Conservation (phyloP, 352 stramenopile genomes). For the Phytophthora brassicae region DNA sequence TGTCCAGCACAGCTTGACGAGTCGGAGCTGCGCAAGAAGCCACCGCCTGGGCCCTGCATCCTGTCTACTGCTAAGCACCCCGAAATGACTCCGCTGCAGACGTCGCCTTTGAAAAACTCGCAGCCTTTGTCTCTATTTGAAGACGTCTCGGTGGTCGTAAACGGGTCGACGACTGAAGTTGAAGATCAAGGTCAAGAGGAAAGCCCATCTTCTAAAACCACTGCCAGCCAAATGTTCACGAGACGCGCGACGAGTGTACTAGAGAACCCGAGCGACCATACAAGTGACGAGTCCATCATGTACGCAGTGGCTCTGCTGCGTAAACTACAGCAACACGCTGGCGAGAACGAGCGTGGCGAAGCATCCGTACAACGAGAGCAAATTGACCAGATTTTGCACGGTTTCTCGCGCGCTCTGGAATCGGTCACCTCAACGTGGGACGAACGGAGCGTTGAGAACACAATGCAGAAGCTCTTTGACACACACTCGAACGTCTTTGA, state of each 20-base stretch:
- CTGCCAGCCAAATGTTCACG: neutral
- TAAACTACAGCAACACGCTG: constrained; percentile 49
- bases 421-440: constrained; percentile 42
- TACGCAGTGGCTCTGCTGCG: constrained; percentile 58
- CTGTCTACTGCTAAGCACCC: constrained; percentile 9
- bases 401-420: constrained; percentile 62
- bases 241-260: constrained; percentile 23
- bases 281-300: constrained; percentile 52
- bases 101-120: constrained; percentile 20
- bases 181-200: constrained; percentile 13
- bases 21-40: constrained; percentile 17
- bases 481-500: constrained; percentile 85
- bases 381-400: constrained; percentile 61
- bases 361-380: constrained; percentile 49
- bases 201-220: neutral
- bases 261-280: constrained; percentile 29
- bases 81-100: constrained; percentile 14
- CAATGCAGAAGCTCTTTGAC: constrained; percentile 73
- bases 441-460: constrained; percentile 51
- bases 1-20: constrained; percentile 19
- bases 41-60: constrained; percentile 14
- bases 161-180: neutral
- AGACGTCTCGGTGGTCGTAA: constrained; percentile 26
- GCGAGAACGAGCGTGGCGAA: constrained; percentile 32
- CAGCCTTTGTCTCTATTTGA: constrained; percentile 32